phyloP scores from a whole-genome alignment of 345 rosid genomes.

The Eutrema yunnanense region DNA sequence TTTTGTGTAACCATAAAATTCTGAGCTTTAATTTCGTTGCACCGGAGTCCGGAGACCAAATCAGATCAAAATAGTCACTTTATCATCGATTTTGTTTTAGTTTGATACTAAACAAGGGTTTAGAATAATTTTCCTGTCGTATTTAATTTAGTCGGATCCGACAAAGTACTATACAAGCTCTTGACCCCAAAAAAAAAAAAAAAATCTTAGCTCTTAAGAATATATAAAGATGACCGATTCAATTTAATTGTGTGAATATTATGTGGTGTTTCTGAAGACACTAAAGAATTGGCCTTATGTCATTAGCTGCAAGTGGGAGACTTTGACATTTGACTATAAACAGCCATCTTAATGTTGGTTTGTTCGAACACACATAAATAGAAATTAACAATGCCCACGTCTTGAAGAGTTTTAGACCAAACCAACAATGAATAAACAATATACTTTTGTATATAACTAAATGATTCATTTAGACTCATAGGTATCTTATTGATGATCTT shows the following conservation, averaged over 20 bases:
- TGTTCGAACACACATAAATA: not conserved
- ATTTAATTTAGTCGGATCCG: not conserved
- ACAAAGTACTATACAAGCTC: not conserved
- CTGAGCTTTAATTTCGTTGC: not conserved
- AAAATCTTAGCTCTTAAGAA: not conserved
- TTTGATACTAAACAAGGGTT: not conserved
- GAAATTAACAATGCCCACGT: conserved; percentile 26
- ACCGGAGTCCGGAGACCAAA: not conserved
- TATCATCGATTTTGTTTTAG: not conserved
- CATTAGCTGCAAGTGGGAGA: conserved; percentile 24
- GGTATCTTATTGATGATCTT: conserved; percentile 7
- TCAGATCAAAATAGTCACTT: not conserved
- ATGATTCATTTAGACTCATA: not conserved
- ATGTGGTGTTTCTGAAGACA: conserved; percentile 10
- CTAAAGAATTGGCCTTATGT: conserved; percentile 23
- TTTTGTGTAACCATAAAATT: too few species aligned
- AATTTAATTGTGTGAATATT: not conserved
- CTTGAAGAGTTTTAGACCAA: conserved; percentile 20
- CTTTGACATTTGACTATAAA: conserved; percentile 21
- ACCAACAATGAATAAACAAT: conserved; percentile 1
- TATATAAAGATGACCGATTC: not conserved
- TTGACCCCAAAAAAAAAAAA: not conserved
- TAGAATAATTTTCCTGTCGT: not conserved
- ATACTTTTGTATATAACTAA: not conserved
- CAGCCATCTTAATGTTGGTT: conserved; percentile 18